phyloP scores from a whole-genome alignment of 176 grass and related monocot genomes.

The Pontederia paniculata region DNA sequence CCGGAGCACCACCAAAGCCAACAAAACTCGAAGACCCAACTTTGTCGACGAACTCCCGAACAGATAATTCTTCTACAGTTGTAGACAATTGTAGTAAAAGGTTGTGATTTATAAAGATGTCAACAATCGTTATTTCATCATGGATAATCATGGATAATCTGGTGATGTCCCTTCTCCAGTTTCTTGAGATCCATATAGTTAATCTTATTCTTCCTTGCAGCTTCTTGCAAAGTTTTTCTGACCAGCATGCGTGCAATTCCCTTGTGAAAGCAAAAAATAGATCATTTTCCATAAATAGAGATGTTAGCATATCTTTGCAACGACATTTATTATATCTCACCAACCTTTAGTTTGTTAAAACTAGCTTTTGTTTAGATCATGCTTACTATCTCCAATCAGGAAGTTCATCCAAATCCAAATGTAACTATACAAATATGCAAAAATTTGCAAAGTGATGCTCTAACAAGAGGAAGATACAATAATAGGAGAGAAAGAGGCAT shows the following conservation, averaged over 20 bases:
- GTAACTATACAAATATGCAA: no score
- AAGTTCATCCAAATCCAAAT: no score
- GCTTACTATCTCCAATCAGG: no score
- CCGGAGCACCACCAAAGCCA: conserved; percentile 49
- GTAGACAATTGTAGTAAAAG: conserved; percentile 21
- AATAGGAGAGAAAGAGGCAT: neutral
- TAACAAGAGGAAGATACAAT: neutral
- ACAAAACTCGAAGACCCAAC: conserved; percentile 58
- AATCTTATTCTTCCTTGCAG: conserved; percentile 40
- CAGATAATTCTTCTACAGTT: conserved; percentile 44
- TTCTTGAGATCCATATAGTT: conserved; percentile 41
- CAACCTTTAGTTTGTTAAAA: no score
- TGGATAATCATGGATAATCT: conserved; percentile 45
- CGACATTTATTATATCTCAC: no score
- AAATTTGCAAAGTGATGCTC: no score
- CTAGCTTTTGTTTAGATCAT: no score
- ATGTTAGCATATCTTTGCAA: no score
- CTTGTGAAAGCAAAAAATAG: conserved; percentile 4
- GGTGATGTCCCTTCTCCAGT: conserved; percentile 37
- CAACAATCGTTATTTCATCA: conserved; percentile 45
- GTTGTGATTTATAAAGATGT: conserved; percentile 39
- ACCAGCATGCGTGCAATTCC: conserved; percentile 41
- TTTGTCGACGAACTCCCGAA: conserved; percentile 68
- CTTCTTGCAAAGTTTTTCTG: conserved; percentile 36
- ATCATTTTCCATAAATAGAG: neutral